Conservation (phyloP, 768 basidiomycete species). For the Hirschioporus abietinus region DNA sequence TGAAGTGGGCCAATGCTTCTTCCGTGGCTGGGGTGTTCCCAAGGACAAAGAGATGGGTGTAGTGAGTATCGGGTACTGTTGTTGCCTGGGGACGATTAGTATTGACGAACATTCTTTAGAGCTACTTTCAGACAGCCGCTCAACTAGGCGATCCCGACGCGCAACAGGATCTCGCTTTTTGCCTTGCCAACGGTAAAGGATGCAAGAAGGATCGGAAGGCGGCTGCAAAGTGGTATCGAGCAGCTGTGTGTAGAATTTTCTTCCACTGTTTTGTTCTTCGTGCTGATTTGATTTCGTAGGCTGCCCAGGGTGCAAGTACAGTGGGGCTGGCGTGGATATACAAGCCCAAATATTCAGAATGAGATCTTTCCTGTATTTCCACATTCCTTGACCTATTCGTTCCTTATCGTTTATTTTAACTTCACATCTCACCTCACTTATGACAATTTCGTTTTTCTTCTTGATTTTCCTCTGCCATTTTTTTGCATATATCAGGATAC, state of each 20-base stretch:
- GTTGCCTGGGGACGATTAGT: neutral
- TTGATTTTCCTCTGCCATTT: neutral
- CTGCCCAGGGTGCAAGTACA: conserved; percentile 70
- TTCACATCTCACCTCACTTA: neutral
- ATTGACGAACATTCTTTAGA: conserved; percentile 33
- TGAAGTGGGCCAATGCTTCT: conserved; percentile 90
- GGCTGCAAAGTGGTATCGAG: conserved; percentile 86
- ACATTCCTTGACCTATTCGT: neutral
- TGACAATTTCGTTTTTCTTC: neutral
- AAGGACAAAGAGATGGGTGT: conserved; percentile 91
- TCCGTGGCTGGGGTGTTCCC: conserved; percentile 84
- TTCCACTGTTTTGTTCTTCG: conserved; percentile 21
- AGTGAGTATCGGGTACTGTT: conserved; percentile 35
- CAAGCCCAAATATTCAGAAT: conserved; percentile 34
- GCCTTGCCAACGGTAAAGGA: conserved; percentile 80
- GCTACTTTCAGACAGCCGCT: conserved; percentile 81
- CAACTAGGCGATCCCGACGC: conserved; percentile 83
- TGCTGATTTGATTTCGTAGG: conserved; percentile 27
- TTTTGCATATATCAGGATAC: neutral
- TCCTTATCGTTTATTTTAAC: neutral
- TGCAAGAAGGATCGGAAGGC: conserved; percentile 85
- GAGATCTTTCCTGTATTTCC: neutral
- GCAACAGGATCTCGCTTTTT: conserved; percentile 81
- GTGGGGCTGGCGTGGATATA: conserved; percentile 88
- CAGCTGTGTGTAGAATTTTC: conserved; percentile 52